Evolutionary conservation across 2,329 filamentous ascomycete genomes (phyloP), one percentile per base, ranked within the genome.

Genomic region (Phoma sp.): DNA sequence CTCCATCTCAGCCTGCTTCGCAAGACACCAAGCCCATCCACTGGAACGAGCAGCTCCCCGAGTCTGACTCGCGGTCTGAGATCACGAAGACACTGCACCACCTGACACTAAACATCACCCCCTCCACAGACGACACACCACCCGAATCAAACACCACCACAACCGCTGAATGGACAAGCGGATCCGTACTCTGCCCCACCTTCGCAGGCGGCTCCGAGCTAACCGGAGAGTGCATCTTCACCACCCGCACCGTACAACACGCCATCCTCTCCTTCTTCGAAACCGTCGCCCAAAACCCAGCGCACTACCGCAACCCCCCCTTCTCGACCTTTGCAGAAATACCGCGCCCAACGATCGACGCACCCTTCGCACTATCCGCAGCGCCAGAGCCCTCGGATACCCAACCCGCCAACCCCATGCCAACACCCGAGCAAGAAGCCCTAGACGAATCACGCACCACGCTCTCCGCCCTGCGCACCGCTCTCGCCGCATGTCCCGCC

Each of bases 181-280:
- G 48, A 22, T 51, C 51, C 19, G 57, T 56, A 77, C 81, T 67
- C 78, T 74, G 68, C 33, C 67, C 69, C 3, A 67, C 86, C 58
- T 89, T 88, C 73, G 88, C 88, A n/a, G 84, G 87, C 1, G 88
- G 88, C 3, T 85, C 89, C 58, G 64, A 75, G 1, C 69, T 80
- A 31, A 80, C 85, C 65, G 77, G 77, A 7, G 90, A 96, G 71
- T 78, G 80, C 33, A 82, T 91, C 57, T 81, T 93, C 47, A 68
- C 69, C 1, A 27, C 67, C 19, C 78, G 88, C 12, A 72, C 70
- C 10, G 82, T 84, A 0, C 82, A 85, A 59, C 64, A 70, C 12
- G 72, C 77, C 2, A 82, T 90, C 24, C 72, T 91, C 2, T 72
- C 77, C 35, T 92, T 87, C 81, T 78, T 92, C 32, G 76, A 85